Conservation (phyloP, 352 stramenopile species). For the Phytophthora europaea region DNA sequence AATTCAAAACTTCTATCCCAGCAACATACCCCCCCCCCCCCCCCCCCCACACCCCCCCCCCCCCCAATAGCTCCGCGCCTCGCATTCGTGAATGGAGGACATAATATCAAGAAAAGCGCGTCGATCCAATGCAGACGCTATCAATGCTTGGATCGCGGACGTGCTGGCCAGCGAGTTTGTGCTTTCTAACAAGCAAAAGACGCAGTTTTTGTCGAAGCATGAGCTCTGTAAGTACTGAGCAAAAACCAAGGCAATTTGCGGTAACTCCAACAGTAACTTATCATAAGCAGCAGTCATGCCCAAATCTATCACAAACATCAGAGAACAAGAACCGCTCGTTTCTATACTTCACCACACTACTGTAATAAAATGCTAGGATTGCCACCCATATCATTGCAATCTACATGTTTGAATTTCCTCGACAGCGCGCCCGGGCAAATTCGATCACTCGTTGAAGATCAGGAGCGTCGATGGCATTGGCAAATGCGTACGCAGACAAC, state of each 20-base stretch:
- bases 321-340: not conserved
- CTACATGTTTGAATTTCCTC: not conserved
- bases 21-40: slow-evolving; percentile 9
- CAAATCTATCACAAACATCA: not conserved
- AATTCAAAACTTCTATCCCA: too few species aligned
- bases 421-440: slow-evolving; percentile 16
- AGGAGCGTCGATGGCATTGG: slow-evolving; percentile 26
- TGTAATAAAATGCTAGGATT: not conserved
- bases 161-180: slow-evolving; percentile 8
- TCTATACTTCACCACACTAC: not conserved
- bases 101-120: slow-evolving; percentile 71
- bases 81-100: slow-evolving; percentile 46
- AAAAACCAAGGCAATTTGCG: not conserved
- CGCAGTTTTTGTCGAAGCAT: slow-evolving; percentile 14
- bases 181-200: not conserved
- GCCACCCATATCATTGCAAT: not conserved
- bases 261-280: not conserved
- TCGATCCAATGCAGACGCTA: slow-evolving; percentile 31
- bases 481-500: slow-evolving; percentile 29
- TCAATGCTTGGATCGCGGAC: slow-evolving; percentile 32
- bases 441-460: slow-evolving; percentile 23
- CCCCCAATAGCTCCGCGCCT: slow-evolving; percentile 23
- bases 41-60: too few species aligned
- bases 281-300: not conserved
- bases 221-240: not conserved